phyloP scores from a whole-genome alignment of 148 eudicot genomes.

The Cornus kousa region DNA sequence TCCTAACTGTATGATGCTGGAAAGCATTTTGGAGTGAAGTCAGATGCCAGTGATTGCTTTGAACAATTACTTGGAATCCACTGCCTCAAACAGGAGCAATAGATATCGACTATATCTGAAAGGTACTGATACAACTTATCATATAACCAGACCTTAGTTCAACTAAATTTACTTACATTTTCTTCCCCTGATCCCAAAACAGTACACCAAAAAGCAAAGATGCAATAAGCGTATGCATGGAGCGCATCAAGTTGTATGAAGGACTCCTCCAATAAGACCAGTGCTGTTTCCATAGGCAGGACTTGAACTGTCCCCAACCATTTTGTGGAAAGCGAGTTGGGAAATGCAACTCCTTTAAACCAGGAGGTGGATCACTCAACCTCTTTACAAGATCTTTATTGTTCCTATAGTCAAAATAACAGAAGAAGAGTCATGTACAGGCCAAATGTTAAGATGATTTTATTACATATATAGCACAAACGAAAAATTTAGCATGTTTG shows the following conservation, averaged over 20 bases:
- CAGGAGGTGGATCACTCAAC: conserved; percentile 51
- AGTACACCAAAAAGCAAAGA: conserved; percentile 57
- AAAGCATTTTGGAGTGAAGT: too few relatives aligned
- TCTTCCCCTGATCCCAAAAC: conserved; percentile 68
- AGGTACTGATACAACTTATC: too few relatives aligned
- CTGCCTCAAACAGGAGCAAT: too few relatives aligned
- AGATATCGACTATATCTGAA: too few relatives aligned
- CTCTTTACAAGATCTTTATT: conserved; percentile 48
- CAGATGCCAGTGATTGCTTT: too few relatives aligned
- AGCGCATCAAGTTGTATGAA: conserved; percentile 62
- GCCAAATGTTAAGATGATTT: background rate
- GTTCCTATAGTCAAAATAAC: conserved; percentile 33
- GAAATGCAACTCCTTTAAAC: conserved; percentile 58
- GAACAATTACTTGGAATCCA: too few relatives aligned
- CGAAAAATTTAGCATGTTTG: too few relatives aligned
- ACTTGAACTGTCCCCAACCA: conserved; percentile 76
- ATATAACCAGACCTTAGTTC: background rate
- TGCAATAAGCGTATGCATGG: conserved; percentile 26
- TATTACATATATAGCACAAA: background rate
- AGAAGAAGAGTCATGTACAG: background rate
- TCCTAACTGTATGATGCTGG: too few relatives aligned
- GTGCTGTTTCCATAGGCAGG: conserved; percentile 78
- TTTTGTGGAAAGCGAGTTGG: conserved; percentile 54
- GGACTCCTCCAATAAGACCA: conserved; percentile 93
- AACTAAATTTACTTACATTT: conserved; percentile 48